Evolutionary conservation across 2,329 filamentous ascomycete genomes (phyloP).

Genomic region (Diplodia corticola): DNA sequence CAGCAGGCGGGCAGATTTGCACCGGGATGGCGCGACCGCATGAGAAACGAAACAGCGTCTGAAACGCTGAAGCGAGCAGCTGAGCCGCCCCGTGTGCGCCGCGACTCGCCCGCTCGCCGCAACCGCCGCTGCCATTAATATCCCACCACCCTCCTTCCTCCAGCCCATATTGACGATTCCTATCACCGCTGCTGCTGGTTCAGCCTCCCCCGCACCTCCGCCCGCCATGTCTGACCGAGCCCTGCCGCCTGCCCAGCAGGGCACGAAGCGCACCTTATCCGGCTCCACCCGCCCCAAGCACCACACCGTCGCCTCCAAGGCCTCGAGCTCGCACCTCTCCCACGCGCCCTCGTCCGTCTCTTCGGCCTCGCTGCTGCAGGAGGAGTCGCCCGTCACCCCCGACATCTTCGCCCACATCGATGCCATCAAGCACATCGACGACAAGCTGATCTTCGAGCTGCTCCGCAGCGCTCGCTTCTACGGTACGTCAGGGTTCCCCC

Average conservation of each 20-base stretch:
- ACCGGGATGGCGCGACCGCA: slow-evolving; percentile 8
- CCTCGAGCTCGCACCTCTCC: slow-evolving; percentile 28
- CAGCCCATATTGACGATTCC: not conserved
- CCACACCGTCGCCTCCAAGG: not conserved
- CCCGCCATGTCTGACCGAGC: not conserved
- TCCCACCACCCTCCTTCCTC: not conserved
- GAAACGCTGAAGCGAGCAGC: slow-evolving; percentile 17
- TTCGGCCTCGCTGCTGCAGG: not conserved
- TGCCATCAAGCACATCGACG: slow-evolving; percentile 42
- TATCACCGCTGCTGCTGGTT: slow-evolving; percentile 1
- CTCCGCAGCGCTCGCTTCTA: slow-evolving; percentile 41
- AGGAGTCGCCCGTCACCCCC: slow-evolving; percentile 30
- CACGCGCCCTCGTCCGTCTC: slow-evolving; percentile 27
- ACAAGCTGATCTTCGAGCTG: slow-evolving; percentile 41
- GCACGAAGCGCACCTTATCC: slow-evolving; percentile 14
- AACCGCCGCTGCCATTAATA: slow-evolving; percentile 2
- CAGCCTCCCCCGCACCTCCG: not conserved
- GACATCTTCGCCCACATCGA: slow-evolving; percentile 43
- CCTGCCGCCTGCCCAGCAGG: slow-evolving; percentile 5
- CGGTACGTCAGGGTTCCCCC: slow-evolving; percentile 31
- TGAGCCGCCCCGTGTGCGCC: not conserved
- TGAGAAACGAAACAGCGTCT: slow-evolving; percentile 18
- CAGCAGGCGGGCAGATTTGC: not conserved
- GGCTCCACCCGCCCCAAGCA: slow-evolving; percentile 11
- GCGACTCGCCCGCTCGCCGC: not conserved